Conservation (phyloP, 139 green algal genomes). For the Coccomyxa sp. region DNA sequence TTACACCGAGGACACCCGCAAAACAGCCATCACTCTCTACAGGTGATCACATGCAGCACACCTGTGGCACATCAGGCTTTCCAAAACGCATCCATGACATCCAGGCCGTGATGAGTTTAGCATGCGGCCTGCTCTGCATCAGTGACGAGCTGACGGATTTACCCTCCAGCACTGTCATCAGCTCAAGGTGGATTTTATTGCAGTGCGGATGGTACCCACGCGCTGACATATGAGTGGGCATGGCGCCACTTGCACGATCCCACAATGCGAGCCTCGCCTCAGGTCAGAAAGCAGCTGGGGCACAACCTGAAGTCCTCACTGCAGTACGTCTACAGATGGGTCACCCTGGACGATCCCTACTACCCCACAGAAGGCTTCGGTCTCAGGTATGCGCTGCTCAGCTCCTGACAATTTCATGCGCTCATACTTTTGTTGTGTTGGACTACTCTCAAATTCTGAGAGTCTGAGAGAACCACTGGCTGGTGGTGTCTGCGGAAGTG, state of each 20-base stretch:
- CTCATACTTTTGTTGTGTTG: not conserved
- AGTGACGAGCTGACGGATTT: not conserved
- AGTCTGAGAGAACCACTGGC: not conserved
- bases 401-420: not conserved
- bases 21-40: conserved; percentile 26
- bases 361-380: conserved; percentile 11
- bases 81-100: not conserved
- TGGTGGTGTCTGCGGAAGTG: not conserved
- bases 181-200: not conserved
- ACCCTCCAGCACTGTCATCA: not conserved
- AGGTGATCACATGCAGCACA: conserved; percentile 19
- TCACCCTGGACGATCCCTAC: conserved; percentile 18
- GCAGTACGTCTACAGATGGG: conserved; percentile 31
- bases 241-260: conserved; percentile 57
- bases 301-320: conserved; percentile 65
- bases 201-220: conserved; percentile 44
- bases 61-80: not conserved
- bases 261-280: conserved; percentile 29
- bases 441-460: not conserved
- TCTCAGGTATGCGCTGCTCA: not conserved
- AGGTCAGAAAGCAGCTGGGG: conserved; percentile 51
- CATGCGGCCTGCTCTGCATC: not conserved
- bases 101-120: not conserved
- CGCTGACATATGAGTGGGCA: conserved; percentile 61
- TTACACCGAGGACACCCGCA: conserved; percentile 41